phyloP scores from a whole-genome alignment of 805 yeast species.

The Ogataea henricii region DNA sequence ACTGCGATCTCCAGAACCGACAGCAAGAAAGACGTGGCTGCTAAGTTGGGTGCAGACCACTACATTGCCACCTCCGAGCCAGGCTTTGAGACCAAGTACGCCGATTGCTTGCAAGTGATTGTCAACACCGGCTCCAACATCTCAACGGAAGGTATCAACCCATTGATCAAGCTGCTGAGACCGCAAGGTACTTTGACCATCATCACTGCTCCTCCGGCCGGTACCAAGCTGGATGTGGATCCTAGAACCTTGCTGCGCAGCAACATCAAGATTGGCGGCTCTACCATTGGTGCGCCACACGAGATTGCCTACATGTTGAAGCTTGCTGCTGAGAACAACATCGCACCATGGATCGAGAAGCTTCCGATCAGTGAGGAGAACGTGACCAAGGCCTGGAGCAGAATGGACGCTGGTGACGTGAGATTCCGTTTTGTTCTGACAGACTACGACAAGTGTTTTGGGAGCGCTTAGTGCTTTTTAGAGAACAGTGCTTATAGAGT shows the following conservation, averaged over 20 bases:
- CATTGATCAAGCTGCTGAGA: conserved; percentile 58
- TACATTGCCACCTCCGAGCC: conserved; percentile 50
- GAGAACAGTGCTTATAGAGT: not conserved
- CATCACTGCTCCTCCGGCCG: conserved; percentile 43
- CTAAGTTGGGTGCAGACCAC: conserved; percentile 56
- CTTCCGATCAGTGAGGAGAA: conserved; percentile 55
- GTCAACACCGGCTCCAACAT: conserved; percentile 27
- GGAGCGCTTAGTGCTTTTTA: not conserved
- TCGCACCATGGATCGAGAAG: conserved; percentile 65
- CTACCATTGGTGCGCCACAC: conserved; percentile 59
- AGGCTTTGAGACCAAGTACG: conserved; percentile 36
- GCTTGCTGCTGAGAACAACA: conserved; percentile 58
- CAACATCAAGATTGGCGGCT: conserved; percentile 57
- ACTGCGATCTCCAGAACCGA: conserved; percentile 55
- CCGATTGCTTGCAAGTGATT: conserved; percentile 48
- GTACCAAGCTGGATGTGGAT: conserved; percentile 12
- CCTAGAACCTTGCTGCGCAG: conserved; percentile 35
- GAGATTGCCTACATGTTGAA: conserved; percentile 70
- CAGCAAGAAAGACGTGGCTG: conserved; percentile 53
- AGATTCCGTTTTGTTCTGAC: conserved; percentile 65
- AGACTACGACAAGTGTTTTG: conserved; percentile 46
- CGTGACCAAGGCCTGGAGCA: conserved; percentile 55
- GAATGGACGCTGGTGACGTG: conserved; percentile 56
- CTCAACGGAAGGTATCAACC: conserved; percentile 25
- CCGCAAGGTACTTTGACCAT: conserved; percentile 61